phyloP scores from a whole-genome alignment of 2,329 filamentous ascomycete species.

The Aspergillus chevalieri region DNA sequence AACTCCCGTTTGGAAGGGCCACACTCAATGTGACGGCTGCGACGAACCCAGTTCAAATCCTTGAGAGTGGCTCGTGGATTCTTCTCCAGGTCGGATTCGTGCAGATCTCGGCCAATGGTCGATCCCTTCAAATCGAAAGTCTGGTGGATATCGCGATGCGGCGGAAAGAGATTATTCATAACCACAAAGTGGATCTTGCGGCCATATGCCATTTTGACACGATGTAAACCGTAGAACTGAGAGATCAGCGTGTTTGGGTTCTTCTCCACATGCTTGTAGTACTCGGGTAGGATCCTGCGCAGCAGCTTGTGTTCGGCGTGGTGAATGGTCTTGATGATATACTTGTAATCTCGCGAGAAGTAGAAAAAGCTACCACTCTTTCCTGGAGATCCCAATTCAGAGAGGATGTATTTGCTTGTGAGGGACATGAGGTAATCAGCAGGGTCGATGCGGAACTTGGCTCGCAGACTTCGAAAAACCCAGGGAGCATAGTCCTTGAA shows the following conservation, averaged over 20 bases:
- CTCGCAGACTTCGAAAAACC: constrained; percentile 90
- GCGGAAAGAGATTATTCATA: constrained; percentile 99
- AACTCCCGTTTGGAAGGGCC: constrained; percentile 80
- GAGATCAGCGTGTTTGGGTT: constrained; percentile 97
- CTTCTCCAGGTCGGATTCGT: constrained; percentile 75
- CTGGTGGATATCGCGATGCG: constrained; percentile 92
- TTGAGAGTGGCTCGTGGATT: constrained; percentile 93
- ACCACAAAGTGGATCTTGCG: constrained; percentile 99
- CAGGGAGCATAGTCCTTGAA: constrained; percentile 99
- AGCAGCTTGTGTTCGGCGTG: constrained; percentile 64
- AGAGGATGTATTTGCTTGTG: constrained; percentile 97
- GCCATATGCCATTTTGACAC: constrained; percentile 96
- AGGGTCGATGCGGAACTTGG: constrained; percentile 84
- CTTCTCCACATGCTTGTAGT: constrained; percentile 84
- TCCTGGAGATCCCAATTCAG: constrained; percentile 90
- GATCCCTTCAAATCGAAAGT: constrained; percentile 97
- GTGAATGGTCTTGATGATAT: constrained; percentile 99
- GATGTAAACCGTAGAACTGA: constrained; percentile 94
- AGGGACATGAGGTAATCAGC: constrained; percentile 97
- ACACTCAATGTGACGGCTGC: constrained; percentile 78
- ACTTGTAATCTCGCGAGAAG: constrained; percentile 98
- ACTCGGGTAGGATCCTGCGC: constrained; percentile 62
- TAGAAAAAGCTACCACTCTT: constrained; percentile 99
- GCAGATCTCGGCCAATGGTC: constrained; percentile 85
- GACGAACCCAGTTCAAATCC: constrained; percentile 90